Conservation (phyloP, 176 grass and related monocot genomes). For the Pontederia crassipes region DNA sequence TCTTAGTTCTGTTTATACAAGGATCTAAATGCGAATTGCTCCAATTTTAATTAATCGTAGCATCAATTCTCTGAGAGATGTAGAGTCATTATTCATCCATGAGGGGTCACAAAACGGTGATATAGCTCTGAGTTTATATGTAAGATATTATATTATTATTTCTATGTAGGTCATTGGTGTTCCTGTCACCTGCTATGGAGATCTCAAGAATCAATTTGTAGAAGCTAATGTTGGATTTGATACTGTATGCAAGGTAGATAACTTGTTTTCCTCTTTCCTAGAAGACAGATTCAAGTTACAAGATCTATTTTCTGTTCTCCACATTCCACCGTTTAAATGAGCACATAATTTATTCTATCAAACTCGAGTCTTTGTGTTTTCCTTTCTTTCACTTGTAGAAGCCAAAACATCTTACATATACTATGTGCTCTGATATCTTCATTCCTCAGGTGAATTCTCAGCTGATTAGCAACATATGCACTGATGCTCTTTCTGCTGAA, state of each 20-base stretch:
- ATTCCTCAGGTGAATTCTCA: conserved; percentile 55
- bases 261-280: background rate
- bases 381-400: no score
- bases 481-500: conserved; percentile 56
- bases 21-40: no score
- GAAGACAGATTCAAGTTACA: background rate
- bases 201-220: conserved; percentile 62
- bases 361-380: no score
- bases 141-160: background rate
- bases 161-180: conserved; percentile 41
- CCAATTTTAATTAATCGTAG: no score
- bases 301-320: no score
- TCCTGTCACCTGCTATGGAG: conserved; percentile 51
- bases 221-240: conserved; percentile 64
- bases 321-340: no score
- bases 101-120: no score
- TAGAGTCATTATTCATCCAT: no score
- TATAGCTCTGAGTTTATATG: background rate
- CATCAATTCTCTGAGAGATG: no score
- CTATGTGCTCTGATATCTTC: background rate
- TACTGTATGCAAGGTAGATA: conserved; percentile 51
- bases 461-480: conserved; percentile 63
- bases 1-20: no score
- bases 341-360: no score
- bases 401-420: background rate